Evolutionary conservation across 2,329 filamentous ascomycete species (phyloP), one percentile per base, ranked within the genome.

Genomic region (Niveomyces coronatus): DNA sequence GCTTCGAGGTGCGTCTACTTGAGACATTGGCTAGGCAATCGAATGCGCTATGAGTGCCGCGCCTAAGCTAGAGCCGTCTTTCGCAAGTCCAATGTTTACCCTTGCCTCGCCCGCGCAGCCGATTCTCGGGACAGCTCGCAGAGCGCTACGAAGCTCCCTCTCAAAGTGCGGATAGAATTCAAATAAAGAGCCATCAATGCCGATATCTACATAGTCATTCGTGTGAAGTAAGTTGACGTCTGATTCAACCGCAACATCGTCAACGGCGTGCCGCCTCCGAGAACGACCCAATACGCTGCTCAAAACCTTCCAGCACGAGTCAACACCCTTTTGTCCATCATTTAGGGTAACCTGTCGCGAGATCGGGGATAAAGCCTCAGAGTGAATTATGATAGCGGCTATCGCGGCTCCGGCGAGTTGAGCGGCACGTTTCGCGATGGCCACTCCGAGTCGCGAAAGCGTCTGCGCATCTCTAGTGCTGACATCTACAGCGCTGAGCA

Each of bases 121-220:
- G 46, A 85, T 71, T 40, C 72, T 65, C 9, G 70, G 62, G 23
- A 84, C 68, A 46, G 79, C 75, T 16, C 73, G 62, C 38, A 85
- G 57, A 9, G 79, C 78, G 49, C 76, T 70, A 9, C 80, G 65
- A 28, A 85, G 67, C 46, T 79, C 68, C 17, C 68, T 68, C 51
- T 84, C 78, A 47, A 83, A 85, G 32, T 68, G 68, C 5, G 81
- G 80, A 50, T 83, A 84, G 55, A 80, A 82, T 52, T 85, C 81
- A 3, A 84, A 77, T 32, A 85, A 58, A 43, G 72, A 79, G 28
- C 81, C 81, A 49, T 85, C 81, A 4, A 85, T 79, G 44, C 81
- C 81, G 39, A 85, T 67, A 47, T 85, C 81, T 26, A 63, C 53
- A 4, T 78, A 66, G 10, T 74, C 61, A n/a, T 2, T 33, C 35